Percentiles rank a stretch among this genome's conserved stretches.
Conservation (phyloP, 768 basidiomycete genomes). For the Calocybe indica region DNA sequence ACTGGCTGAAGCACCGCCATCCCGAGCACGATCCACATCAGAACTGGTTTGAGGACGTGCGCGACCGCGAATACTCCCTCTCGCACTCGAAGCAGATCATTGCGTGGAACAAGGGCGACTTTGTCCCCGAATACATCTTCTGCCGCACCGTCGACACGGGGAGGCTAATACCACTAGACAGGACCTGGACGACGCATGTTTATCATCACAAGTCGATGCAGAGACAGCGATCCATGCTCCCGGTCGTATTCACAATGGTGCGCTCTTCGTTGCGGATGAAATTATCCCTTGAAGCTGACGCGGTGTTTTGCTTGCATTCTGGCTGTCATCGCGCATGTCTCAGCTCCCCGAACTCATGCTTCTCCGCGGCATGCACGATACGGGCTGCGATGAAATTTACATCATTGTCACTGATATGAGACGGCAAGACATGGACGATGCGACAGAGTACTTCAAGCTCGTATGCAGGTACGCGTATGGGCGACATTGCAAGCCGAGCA, state of each 20-base stretch:
- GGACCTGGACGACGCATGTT: conserved; percentile 78
- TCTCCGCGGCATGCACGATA: conserved; percentile 75
- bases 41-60: conserved; percentile 69
- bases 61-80: conserved; percentile 58
- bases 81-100: conserved; percentile 44
- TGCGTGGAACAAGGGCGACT: conserved; percentile 67
- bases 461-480: conserved; percentile 63
- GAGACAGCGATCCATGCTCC: conserved; percentile 69
- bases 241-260: conserved; percentile 78
- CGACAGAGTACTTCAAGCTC: conserved; percentile 73
- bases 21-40: conserved; percentile 60
- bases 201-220: conserved; percentile 75
- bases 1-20: conserved; percentile 72
- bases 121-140: conserved; percentile 75
- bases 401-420: conserved; percentile 79
- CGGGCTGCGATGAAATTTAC: conserved; percentile 72
- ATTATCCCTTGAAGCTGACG: neutral
- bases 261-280: conserved; percentile 7
- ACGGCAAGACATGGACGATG: conserved; percentile 76
- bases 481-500: conserved; percentile 56
- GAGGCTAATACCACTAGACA: conserved; percentile 72
- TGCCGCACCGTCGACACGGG: conserved; percentile 75
- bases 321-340: neutral
- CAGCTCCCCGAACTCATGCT: conserved; percentile 79
- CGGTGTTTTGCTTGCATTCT: conserved; percentile 2